phyloP scores from a whole-genome alignment of 345 rosid genomes.

The Hibiscus syriacus region DNA sequence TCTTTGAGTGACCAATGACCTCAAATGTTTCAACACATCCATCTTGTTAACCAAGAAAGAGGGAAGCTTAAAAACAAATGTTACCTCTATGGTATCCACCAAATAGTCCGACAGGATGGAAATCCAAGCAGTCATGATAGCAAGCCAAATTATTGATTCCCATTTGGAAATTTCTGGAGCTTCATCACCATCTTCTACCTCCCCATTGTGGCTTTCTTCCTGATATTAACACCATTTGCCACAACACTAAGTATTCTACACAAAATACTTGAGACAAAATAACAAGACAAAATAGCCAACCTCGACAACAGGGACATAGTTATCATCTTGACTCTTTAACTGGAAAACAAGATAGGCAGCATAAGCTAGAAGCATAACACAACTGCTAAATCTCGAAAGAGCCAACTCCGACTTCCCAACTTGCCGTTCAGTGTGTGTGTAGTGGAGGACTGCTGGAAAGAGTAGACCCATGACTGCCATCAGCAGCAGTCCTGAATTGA shows the following conservation, averaged over 20 bases:
- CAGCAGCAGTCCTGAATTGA: slow-evolving; percentile 80
- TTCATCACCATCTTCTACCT: slow-evolving; percentile 36
- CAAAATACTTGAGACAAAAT: slow-evolving; percentile 4
- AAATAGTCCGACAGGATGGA: too few relatives aligned
- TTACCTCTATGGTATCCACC: too few relatives aligned
- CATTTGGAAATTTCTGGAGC: slow-evolving; percentile 72
- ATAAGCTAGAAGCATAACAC: slow-evolving; percentile 82
- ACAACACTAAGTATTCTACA: slow-evolving; percentile 16
- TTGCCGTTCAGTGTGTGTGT: too few relatives aligned
- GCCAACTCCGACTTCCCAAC: slow-evolving; percentile 78
- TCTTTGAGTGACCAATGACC: neutral
- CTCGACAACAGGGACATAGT: slow-evolving; percentile 48
- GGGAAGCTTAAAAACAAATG: neutral
- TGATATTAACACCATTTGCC: slow-evolving; percentile 25
- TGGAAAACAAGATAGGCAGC: slow-evolving; percentile 82
- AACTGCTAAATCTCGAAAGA: slow-evolving; percentile 94
- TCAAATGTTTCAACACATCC: neutral
- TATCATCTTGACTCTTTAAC: slow-evolving; percentile 46
- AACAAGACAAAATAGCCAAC: slow-evolving; percentile 24
- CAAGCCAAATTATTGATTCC: too few relatives aligned
- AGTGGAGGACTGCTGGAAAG: slow-evolving; percentile 93
- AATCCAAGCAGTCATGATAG: too few relatives aligned
- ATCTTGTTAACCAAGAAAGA: neutral
- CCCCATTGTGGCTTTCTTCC: slow-evolving; percentile 49
- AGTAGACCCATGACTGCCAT: slow-evolving; percentile 98